Evolutionary conservation across 352 stramenopile genomes (phyloP).

Genomic region (Globisporangium spinosum): DNA sequence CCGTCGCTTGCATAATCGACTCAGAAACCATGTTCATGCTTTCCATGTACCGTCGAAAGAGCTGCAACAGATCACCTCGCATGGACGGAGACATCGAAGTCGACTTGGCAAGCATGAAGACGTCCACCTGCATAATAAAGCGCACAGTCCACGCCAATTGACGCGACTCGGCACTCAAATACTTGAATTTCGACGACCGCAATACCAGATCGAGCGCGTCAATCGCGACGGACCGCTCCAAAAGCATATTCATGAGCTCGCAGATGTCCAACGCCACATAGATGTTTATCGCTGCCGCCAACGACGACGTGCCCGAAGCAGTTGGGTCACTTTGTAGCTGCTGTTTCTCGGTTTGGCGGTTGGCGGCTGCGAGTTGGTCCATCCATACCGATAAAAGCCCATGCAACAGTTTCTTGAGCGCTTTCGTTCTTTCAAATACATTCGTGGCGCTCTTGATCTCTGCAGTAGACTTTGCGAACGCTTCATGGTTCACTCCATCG

Average conservation of each 20-base stretch:
- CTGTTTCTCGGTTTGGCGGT: background rate
- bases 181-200: conserved; percentile 28
- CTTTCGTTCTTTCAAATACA: conserved; percentile 28
- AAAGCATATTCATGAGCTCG: conserved; percentile 37
- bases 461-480: conserved; percentile 25
- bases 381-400: conserved; percentile 38
- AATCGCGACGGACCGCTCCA: conserved; percentile 34
- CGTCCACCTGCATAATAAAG: conserved; percentile 42
- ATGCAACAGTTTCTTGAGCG: conserved; percentile 32
- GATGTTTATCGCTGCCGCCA: conserved; percentile 21
- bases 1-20: conserved; percentile 25
- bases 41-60: conserved; percentile 39
- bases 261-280: conserved; percentile 45
- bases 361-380: conserved; percentile 23
- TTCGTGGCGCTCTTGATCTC: conserved; percentile 28
- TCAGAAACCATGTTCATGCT: conserved; percentile 41
- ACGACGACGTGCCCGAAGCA: background rate
- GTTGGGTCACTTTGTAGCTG: background rate
- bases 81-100: conserved; percentile 9
- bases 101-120: conserved; percentile 13
- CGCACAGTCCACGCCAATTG: conserved; percentile 45
- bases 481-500: conserved; percentile 16
- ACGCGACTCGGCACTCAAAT: conserved; percentile 27
- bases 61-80: conserved; percentile 23
- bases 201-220: conserved; percentile 37